phyloP scores from a whole-genome alignment of 164 flowering plant species.

The Brasenia schreberi region DNA sequence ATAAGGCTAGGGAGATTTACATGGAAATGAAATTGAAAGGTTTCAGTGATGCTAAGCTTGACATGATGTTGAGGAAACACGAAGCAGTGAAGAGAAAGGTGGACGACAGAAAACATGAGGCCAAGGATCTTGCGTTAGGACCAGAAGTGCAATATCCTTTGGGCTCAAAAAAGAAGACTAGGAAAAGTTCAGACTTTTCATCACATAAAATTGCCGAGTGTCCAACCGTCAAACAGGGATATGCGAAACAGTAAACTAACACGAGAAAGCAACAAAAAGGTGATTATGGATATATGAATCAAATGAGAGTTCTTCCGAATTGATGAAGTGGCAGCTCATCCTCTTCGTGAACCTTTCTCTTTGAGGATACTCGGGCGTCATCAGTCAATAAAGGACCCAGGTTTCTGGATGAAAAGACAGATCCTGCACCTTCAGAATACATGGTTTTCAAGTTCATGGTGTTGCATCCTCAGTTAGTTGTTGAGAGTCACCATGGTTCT shows the following conservation, averaged over 20 bases:
- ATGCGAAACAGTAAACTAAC: background rate
- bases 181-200: background rate
- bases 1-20: conserved; percentile 51
- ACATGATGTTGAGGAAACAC: conserved; percentile 33
- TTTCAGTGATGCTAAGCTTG: conserved; percentile 52
- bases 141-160: background rate
- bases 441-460: too few species aligned
- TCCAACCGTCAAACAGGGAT: background rate
- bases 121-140: background rate
- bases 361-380: background rate
- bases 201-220: background rate
- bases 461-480: too few species aligned
- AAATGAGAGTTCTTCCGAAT: background rate
- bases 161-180: background rate
- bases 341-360: background rate
- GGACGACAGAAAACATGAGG: background rate
- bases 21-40: conserved; percentile 53
- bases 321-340: background rate
- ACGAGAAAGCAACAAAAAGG: background rate
- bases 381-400: background rate
- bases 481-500: too few species aligned
- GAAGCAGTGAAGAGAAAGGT: background rate
- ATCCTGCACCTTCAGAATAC: too few species aligned
- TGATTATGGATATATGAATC: background rate
- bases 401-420: too few species aligned